Base-by-base conservation (phyloP, 2,329 filamentous ascomycete genomes). In the Mollisia scopiformis region DNA sequence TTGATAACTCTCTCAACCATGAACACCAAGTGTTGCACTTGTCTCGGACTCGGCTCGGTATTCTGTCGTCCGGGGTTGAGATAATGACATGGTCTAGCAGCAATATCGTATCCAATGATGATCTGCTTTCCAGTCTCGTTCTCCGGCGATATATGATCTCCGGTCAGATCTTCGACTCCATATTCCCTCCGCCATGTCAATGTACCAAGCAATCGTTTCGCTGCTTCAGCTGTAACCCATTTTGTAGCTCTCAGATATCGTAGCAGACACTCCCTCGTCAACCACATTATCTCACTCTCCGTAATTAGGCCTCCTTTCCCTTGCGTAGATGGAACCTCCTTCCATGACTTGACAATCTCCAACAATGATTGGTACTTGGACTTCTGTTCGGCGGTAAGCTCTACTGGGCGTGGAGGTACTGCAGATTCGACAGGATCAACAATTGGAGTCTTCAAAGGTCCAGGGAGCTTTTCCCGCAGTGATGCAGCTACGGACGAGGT, bases 121-220 rank as follows among this genome's bases (percentile, higher is more conserved):
- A 97, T 83, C 76, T 98, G 94, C 81, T 99, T 99, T 68, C 95
- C 95, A 10, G 94, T 98, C 79, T 94, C 93, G 75, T 97, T 96
- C 80, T 99, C 95, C 13, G 91, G 87, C 1, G 90, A 92, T 71
- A 98, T 94, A 77, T 96, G 90, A 8, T 97, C 93, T 10, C 90
- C 82, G 0, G 92, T 93, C 72, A 93, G 85, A 58, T 78, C 73
- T 56, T 84, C 87, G 59, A 96, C 82, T 51, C 92, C 93, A 72
- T 96, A 99, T 72, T 97, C 93, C 58, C 94, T 85, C 50, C 95
- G 87, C 95, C 95, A 99, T 62, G 86, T 84, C 59, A 98, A 78
- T 0, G 94, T 97, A 47, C 85, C 85, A 68, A 89, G 87, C 41
- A 98, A 77, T n/a, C 95, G 89, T 73, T 89, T 90, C 67, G 89